phyloP scores from a whole-genome alignment of 176 grass and related monocot species.

The Ensete glaucum region DNA sequence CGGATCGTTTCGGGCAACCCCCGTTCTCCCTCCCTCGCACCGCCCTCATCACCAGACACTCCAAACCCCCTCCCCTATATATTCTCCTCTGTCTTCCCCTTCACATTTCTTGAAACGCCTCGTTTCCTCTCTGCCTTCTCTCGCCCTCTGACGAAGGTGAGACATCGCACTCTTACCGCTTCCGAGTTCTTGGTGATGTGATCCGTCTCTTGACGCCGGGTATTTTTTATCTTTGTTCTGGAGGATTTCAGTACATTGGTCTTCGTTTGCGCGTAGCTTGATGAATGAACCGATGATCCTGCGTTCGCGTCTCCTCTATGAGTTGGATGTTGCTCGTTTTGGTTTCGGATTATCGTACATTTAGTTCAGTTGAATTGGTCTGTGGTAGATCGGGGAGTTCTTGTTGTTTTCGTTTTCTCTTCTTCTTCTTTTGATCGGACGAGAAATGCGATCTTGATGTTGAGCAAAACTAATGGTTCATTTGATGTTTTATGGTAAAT shows the following conservation, averaged over 20 bases:
- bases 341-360: neutral
- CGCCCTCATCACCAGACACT: slow-evolving; percentile 9
- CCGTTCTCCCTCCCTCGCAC: slow-evolving; percentile 22
- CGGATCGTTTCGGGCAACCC: neutral
- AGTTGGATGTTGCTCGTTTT: neutral
- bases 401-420: no score
- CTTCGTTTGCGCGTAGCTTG: neutral
- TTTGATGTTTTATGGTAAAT: neutral
- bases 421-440: no score
- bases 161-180: no score
- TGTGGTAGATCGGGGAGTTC: no score
- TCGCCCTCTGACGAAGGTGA: neutral
- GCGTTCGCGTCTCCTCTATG: neutral
- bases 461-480: no score
- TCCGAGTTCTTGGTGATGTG: neutral
- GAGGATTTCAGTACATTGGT: no score
- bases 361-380: no score
- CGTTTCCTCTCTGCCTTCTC: neutral
- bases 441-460: no score
- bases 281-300: neutral
- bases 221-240: neutral
- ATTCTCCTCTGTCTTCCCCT: neutral
- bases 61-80: slow-evolving; percentile 19
- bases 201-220: neutral
- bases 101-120: slow-evolving; percentile 20